Evolutionary conservation across 2,329 filamentous ascomycete genomes (phyloP).

Genomic region (Arthrinium puccinioides): DNA sequence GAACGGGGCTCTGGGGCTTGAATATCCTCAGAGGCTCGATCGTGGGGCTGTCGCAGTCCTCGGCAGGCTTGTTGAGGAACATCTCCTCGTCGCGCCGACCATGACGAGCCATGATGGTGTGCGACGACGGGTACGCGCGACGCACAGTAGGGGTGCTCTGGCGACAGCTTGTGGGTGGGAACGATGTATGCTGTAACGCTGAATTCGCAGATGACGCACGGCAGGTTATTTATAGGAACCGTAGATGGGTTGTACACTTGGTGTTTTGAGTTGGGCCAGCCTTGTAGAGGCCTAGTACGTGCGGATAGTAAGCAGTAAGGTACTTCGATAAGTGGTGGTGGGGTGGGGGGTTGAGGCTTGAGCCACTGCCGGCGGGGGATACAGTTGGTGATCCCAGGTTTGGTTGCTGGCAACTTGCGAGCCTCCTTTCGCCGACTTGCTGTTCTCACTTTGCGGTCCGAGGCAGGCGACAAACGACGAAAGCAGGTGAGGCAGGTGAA

Average conservation of each 20-base stretch:
- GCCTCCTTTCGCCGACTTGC: no score
- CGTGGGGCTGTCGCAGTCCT: conserved; percentile 63
- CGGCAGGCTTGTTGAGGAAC: conserved; percentile 60
- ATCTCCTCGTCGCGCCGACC: conserved; percentile 70
- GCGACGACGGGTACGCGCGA: conserved; percentile 11
- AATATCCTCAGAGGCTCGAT: conserved; percentile 79
- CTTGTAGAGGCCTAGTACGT: conserved; percentile 2
- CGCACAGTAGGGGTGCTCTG: neutral
- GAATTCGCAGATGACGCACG: conserved; percentile 3
- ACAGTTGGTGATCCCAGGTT: no score
- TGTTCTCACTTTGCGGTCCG: no score
- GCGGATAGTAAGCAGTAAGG: no score
- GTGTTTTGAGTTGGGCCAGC: conserved; percentile 2
- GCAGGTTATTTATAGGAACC: conserved; percentile 4
- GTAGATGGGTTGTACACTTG: neutral
- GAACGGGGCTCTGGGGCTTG: conserved; percentile 64
- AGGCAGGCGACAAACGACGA: no score
- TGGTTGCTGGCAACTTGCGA: no score
- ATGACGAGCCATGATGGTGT: conserved; percentile 44
- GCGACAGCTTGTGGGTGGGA: conserved; percentile 1
- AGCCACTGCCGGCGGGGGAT: neutral
- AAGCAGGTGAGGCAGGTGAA: no score
- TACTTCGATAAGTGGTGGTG: no score
- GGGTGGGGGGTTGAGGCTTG: no score
- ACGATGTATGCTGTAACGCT: neutral